phyloP scores from a whole-genome alignment of 1,139 yeast genomes.

The Geotrichum histeridarum region DNA sequence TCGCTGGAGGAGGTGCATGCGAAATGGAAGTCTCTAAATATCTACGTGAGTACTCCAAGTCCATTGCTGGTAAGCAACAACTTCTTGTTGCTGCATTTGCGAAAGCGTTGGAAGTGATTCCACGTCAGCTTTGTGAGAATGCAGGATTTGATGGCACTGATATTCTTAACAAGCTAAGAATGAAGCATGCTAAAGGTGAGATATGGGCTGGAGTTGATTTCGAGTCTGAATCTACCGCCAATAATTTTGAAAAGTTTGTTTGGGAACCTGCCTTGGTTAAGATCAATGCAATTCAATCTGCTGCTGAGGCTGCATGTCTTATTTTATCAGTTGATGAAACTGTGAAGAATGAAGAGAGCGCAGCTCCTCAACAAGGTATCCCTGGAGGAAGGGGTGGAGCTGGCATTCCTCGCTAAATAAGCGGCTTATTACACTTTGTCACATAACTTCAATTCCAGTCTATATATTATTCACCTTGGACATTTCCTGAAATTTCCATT shows the following conservation, averaged over 20 bases:
- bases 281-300: slow-evolving; percentile 87
- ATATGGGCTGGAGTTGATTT: slow-evolving; percentile 90
- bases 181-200: slow-evolving; percentile 92
- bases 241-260: slow-evolving; percentile 79
- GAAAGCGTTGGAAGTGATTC: slow-evolving; percentile 89
- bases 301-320: slow-evolving; percentile 95
- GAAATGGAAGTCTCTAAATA: slow-evolving; percentile 94
- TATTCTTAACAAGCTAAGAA: slow-evolving; percentile 79
- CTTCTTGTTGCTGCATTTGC: slow-evolving; percentile 88
- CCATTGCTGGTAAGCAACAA: slow-evolving; percentile 94
- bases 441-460: neutral
- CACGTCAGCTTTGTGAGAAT: slow-evolving; percentile 94
- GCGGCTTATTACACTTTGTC: neutral
- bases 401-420: slow-evolving; percentile 19
- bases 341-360: slow-evolving; percentile 65
- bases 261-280: slow-evolving; percentile 98
- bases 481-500: slow-evolving; percentile 15
- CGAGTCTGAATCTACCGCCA: slow-evolving; percentile 71
- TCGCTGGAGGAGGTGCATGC: slow-evolving; percentile 98
- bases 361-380: slow-evolving; percentile 35
- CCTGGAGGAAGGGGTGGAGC: slow-evolving; percentile 21
- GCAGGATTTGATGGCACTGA: slow-evolving; percentile 98
- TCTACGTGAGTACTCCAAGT: slow-evolving; percentile 78
- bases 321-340: slow-evolving; percentile 94
- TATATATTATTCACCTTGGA: neutral